phyloP scores from a whole-genome alignment of 2,329 filamentous ascomycete genomes.

The Stylonectria norvegica region DNA sequence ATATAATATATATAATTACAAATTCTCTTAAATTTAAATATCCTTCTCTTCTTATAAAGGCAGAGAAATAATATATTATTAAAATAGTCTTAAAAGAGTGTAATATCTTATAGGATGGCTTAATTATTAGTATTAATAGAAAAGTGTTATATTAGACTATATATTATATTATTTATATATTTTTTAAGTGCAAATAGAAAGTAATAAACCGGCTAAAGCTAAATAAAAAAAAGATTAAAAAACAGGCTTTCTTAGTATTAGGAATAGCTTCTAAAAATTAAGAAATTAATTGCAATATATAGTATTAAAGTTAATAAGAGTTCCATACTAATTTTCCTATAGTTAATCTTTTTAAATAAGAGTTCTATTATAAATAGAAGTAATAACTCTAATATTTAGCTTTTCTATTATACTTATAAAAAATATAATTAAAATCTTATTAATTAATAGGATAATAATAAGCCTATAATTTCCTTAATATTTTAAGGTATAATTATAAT shows the following conservation, averaged over 20 bases:
- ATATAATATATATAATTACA: background rate
- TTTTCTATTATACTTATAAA: background rate
- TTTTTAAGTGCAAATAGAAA: background rate
- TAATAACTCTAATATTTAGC: background rate
- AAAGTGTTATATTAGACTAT: background rate
- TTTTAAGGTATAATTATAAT: background rate
- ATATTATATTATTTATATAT: background rate
- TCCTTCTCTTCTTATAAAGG: background rate
- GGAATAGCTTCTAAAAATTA: background rate
- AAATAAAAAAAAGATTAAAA: background rate
- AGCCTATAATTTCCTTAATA: background rate
- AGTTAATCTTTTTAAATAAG: background rate
- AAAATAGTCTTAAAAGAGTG: background rate
- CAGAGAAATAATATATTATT: background rate
- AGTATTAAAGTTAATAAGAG: background rate
- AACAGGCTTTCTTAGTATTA: background rate
- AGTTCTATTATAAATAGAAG: background rate
- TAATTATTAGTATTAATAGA: background rate
- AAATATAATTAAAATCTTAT: background rate
- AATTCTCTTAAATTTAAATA: background rate
- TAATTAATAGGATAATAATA: background rate
- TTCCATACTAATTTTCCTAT: background rate
- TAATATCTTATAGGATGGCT: background rate
- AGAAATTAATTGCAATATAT: background rate
- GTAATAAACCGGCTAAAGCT: background rate